These are phyloP conservation scores for Puccinia polysora DNA, from an alignment of 1,284 basidiomycete species.

Conservation along the genomic window DNA sequence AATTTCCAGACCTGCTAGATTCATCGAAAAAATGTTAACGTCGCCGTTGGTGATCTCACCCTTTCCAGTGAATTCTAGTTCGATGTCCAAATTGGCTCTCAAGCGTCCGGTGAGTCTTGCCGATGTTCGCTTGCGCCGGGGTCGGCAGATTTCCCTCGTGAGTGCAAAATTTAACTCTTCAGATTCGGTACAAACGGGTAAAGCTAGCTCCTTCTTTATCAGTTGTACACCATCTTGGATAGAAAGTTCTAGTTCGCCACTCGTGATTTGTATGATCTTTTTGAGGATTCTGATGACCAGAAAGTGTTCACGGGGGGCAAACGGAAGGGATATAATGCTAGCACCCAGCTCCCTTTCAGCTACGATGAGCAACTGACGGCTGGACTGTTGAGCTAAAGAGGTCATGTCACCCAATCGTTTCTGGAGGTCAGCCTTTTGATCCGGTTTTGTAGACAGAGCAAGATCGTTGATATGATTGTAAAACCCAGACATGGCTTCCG, in stretches of 20 bases:
- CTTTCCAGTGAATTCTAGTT: not conserved
- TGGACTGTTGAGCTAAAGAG: not conserved
- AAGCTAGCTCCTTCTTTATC: not conserved
- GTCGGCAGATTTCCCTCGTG: constrained; percentile 14
- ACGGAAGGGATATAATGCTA: not conserved
- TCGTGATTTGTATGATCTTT: not conserved
- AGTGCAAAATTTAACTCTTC: not conserved
- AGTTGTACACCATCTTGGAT: constrained; percentile 9
- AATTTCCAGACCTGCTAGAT: not conserved
- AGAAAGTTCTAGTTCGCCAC: constrained; percentile 10
- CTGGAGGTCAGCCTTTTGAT: not conserved
- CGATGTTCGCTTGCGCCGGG: constrained; percentile 1
- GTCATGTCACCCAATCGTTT: not conserved
- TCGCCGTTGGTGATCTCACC: constrained; percentile 12
- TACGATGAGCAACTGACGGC: not conserved
- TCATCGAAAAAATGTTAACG: not conserved
- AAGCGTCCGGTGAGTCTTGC: constrained; percentile 26
- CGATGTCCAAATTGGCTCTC: constrained; percentile 15
- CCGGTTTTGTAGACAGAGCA: constrained; percentile 1
- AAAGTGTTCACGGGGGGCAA: not conserved
- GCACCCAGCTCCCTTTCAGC: constrained; percentile 10
- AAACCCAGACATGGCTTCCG: constrained; percentile 19
- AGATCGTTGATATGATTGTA: constrained; percentile 17
- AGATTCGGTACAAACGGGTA: not conserved
- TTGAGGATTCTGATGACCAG: constrained; percentile 1